Conservation (phyloP, 2,329 filamentous ascomycete genomes). For the Phialophora tarda region DNA sequence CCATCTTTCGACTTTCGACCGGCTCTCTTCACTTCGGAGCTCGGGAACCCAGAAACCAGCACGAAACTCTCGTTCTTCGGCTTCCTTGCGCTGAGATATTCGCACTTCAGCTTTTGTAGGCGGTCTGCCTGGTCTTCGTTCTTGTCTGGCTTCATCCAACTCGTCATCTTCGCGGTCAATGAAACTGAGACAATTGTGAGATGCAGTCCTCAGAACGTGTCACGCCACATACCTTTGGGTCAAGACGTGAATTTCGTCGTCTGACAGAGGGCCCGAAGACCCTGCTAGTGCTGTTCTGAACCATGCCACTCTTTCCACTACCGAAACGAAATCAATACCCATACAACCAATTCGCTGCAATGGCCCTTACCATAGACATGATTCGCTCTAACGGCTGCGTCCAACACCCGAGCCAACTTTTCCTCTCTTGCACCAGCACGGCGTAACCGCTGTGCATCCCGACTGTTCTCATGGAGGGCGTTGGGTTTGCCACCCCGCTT, state of each 20-base stretch:
- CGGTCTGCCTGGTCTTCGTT: slow-evolving; percentile 80
- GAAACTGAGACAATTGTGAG: slow-evolving; percentile 43
- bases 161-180: slow-evolving; percentile 47
- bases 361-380: slow-evolving; percentile 68
- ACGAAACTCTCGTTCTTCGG: slow-evolving; percentile 78
- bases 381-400: slow-evolving; percentile 74
- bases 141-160: slow-evolving; percentile 59
- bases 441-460: slow-evolving; percentile 81
- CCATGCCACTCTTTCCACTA: slow-evolving; percentile 71
- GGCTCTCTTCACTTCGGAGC: slow-evolving; percentile 69
- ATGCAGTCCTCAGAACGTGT: background rate
- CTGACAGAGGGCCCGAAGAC: slow-evolving; percentile 44
- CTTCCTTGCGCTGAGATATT: slow-evolving; percentile 71
- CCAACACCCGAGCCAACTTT: slow-evolving; percentile 73
- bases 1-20: slow-evolving; percentile 72
- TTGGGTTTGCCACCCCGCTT: slow-evolving; percentile 77
- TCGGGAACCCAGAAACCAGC: slow-evolving; percentile 84
- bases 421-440: slow-evolving; percentile 81
- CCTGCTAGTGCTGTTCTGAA: slow-evolving; percentile 69
- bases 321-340: slow-evolving; percentile 17
- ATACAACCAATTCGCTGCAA: background rate
- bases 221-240: slow-evolving; percentile 62
- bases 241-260: slow-evolving; percentile 52
- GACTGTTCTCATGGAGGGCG: slow-evolving; percentile 82
- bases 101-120: slow-evolving; percentile 77